Conservation (phyloP, 805 yeast species). For the Candida dendrica region DNA sequence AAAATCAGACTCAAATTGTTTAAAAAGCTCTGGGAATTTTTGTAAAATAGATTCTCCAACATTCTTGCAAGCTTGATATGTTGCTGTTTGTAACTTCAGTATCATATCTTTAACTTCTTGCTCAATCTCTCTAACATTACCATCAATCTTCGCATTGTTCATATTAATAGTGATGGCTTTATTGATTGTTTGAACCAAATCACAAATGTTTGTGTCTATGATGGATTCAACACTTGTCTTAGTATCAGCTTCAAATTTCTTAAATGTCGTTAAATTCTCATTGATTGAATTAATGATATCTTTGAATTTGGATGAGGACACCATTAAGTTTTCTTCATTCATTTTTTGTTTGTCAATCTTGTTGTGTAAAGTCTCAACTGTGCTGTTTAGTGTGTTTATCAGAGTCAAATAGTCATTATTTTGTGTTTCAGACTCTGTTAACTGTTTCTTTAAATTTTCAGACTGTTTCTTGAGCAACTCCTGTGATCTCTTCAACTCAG, state of each 20-base stretch:
- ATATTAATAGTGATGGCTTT: conserved; percentile 1
- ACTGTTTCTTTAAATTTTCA: conserved; percentile 17
- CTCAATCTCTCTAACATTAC: conserved; percentile 6
- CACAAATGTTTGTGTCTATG: conserved; percentile 5
- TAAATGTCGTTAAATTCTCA: conserved; percentile 18
- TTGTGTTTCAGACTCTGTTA: conserved; percentile 15
- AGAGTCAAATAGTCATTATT: conserved; percentile 15
- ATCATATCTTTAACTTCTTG: conserved; percentile 9
- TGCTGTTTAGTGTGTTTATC: conserved; percentile 20
- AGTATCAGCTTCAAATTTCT: conserved; percentile 15
- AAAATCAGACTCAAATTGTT: conserved; percentile 12
- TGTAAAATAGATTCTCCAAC: conserved; percentile 15
- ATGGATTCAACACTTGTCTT: conserved; percentile 10
- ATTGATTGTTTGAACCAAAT: conserved; percentile 3
- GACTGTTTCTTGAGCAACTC: conserved; percentile 33
- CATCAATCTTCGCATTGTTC: neutral
- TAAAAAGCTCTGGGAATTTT: conserved; percentile 15
- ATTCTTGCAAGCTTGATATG: conserved; percentile 16
- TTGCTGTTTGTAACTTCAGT: conserved; percentile 9
- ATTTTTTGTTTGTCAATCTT: conserved; percentile 23
- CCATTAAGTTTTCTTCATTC: conserved; percentile 24
- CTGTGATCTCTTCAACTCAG: conserved; percentile 36
- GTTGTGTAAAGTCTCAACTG: conserved; percentile 20
- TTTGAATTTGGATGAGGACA: conserved; percentile 26
- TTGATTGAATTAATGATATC: conserved; percentile 22